These are phyloP conservation scores for Fusarium nygamai DNA, from an alignment of 2,329 filamentous ascomycete genomes.

Conservation along the genomic window DNA sequence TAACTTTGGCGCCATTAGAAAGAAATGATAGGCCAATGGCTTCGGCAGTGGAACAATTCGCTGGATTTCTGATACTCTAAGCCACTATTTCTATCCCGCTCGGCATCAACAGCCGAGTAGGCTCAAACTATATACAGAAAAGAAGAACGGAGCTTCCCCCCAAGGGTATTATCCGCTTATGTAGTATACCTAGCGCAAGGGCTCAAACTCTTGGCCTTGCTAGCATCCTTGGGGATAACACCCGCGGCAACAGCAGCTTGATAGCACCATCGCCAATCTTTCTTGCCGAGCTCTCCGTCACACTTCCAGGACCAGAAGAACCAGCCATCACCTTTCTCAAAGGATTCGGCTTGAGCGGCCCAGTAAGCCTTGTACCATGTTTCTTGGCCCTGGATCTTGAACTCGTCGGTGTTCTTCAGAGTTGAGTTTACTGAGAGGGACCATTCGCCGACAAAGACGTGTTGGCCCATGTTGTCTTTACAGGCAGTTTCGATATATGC, in stretches of 20 bases:
- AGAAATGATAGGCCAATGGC: neutral
- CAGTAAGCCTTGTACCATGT: slow-evolving; percentile 67
- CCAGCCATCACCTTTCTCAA: slow-evolving; percentile 65
- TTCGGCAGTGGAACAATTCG: neutral
- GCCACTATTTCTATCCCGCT: neutral
- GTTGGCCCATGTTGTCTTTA: slow-evolving; percentile 53
- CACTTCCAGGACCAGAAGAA: slow-evolving; percentile 71
- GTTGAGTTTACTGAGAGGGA: slow-evolving; percentile 61
- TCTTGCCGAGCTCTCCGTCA: slow-evolving; percentile 47
- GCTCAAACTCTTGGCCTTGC: slow-evolving; percentile 18
- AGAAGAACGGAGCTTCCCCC: neutral
- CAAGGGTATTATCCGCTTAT: neutral
- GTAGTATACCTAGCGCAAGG: slow-evolving; percentile 3
- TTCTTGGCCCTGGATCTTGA: slow-evolving; percentile 52
- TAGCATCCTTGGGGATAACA: slow-evolving; percentile 41
- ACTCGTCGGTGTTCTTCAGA: slow-evolving; percentile 57
- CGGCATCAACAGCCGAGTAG: neutral
- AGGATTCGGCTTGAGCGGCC: slow-evolving; percentile 64
- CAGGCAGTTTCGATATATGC: slow-evolving; percentile 64
- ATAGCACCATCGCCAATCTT: slow-evolving; percentile 62
- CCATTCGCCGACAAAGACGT: slow-evolving; percentile 68
- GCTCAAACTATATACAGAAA: neutral
- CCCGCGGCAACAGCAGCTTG: slow-evolving; percentile 41
- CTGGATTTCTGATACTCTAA: neutral
- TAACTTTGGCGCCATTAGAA: neutral